phyloP scores from a whole-genome alignment of 495 filamentous ascomycete species.

The Haplographium delicatum region DNA sequence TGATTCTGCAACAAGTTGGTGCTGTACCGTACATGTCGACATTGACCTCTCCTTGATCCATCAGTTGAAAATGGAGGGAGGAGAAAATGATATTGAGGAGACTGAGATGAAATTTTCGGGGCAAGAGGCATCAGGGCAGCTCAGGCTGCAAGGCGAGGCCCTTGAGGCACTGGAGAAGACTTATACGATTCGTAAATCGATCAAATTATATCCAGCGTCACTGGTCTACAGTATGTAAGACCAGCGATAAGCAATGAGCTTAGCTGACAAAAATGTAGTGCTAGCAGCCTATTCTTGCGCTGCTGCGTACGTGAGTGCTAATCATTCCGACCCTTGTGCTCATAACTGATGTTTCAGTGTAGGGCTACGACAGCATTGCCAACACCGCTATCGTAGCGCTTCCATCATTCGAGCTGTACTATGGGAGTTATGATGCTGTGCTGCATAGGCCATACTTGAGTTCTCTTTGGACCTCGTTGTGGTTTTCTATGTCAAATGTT shows the following conservation, averaged over 20 bases:
- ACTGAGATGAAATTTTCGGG: no score
- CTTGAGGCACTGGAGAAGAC: slow-evolving; percentile 10
- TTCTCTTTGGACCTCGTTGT: slow-evolving; percentile 30
- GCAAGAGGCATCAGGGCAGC: no score
- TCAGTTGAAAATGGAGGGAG: no score
- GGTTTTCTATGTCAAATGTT: slow-evolving; percentile 26
- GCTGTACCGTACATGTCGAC: no score
- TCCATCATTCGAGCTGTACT: slow-evolving; percentile 29
- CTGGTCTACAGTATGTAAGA: slow-evolving; percentile 11
- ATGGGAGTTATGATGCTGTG: slow-evolving; percentile 18
- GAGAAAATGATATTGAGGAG: no score
- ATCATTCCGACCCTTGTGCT: background rate
- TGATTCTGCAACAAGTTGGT: no score
- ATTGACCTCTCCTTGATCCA: no score
- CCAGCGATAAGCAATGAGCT: background rate
- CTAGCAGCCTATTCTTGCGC: slow-evolving; percentile 16
- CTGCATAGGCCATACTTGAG: slow-evolving; percentile 18
- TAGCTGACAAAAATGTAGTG: slow-evolving; percentile 5
- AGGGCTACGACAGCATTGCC: slow-evolving; percentile 25
- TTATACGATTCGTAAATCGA: slow-evolving; percentile 6
- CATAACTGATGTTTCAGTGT: background rate
- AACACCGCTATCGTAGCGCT: slow-evolving; percentile 26
- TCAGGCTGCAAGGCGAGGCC: slow-evolving; percentile 8
- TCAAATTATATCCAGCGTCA: slow-evolving; percentile 1
- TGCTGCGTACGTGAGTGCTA: slow-evolving; percentile 14